Conservation (phyloP, 225 moss, liverwort and hornwort genomes). For the Asterella californica region DNA sequence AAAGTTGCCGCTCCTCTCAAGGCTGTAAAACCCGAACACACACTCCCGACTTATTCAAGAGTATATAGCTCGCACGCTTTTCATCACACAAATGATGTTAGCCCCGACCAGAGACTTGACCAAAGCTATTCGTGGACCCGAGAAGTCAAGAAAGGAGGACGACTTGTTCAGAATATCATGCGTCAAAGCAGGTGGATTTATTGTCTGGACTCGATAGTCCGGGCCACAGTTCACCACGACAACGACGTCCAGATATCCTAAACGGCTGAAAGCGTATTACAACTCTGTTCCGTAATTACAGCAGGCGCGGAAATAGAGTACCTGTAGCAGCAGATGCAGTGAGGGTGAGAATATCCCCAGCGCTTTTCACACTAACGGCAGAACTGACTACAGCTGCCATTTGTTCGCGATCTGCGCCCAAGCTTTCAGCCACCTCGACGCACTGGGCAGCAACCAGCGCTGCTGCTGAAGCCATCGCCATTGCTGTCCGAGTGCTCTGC, state of each 20-base stretch:
- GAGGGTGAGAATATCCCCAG: conserved; percentile 69
- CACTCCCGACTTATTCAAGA: background rate
- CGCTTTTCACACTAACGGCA: conserved; percentile 68
- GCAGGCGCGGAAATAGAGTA: background rate
- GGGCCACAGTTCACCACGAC: background rate
- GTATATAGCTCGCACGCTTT: too few species aligned
- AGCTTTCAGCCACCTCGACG: conserved; percentile 69
- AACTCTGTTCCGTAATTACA: background rate
- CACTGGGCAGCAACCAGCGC: conserved; percentile 73
- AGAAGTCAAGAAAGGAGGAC: background rate
- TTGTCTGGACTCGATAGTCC: background rate
- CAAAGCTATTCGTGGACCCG: background rate
- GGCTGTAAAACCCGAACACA: conserved; percentile 33
- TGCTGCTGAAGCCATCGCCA: conserved; percentile 78
- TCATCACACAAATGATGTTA: too few species aligned
- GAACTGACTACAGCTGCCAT: conserved; percentile 72
- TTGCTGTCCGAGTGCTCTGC: conserved; percentile 60
- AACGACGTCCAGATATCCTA: background rate
- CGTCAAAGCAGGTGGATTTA: background rate
- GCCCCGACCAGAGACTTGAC: too few species aligned
- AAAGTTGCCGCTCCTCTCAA: conserved; percentile 68
- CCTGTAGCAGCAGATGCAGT: conserved; percentile 74
- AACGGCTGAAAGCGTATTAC: too few species aligned
- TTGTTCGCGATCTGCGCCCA: conserved; percentile 72
- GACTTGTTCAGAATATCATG: too few species aligned